Evolutionary conservation across 768 basidiomycete genomes (phyloP).

Genomic region (Termitomyces sp.): DNA sequence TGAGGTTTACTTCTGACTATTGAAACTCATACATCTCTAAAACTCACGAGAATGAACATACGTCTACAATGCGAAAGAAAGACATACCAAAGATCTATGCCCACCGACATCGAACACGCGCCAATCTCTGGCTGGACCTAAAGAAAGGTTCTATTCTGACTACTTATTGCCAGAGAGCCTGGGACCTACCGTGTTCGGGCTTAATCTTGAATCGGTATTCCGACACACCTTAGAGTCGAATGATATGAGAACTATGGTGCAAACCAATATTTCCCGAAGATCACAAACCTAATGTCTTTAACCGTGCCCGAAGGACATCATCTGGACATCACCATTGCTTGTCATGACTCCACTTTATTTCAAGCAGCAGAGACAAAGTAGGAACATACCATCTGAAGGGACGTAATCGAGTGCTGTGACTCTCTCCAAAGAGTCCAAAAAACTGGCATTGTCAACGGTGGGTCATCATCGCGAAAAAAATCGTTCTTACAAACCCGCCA

Average conservation of each 20-base stretch:
- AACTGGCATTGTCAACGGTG: slow-evolving; percentile 38
- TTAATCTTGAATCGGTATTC: slow-evolving; percentile 66
- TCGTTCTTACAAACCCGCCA: slow-evolving; percentile 62
- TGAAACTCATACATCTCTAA: slow-evolving; percentile 13
- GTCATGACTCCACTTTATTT: neutral
- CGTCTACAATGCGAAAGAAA: neutral
- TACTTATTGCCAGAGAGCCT: neutral
- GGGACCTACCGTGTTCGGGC: slow-evolving; percentile 25
- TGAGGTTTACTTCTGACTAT: neutral
- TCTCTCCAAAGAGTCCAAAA: slow-evolving; percentile 59
- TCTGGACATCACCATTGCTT: slow-evolving; percentile 30
- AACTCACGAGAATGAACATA: neutral
- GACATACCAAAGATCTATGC: slow-evolving; percentile 57
- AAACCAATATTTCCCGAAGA: neutral
- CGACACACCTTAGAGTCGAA: slow-evolving; percentile 43
- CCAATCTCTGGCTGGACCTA: slow-evolving; percentile 32
- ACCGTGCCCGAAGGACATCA: slow-evolving; percentile 64
- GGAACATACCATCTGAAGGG: slow-evolving; percentile 55
- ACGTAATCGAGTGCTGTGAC: slow-evolving; percentile 57
- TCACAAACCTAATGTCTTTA: slow-evolving; percentile 47
- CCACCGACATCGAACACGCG: slow-evolving; percentile 54
- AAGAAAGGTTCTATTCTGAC: neutral
- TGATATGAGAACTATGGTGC: neutral
- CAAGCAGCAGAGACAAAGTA: neutral
- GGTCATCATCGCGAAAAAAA: neutral